Evolutionary conservation across 768 basidiomycete genomes (phyloP), one percentile per base, ranked within the genome.

Genomic region (Mycena haematopus): DNA sequence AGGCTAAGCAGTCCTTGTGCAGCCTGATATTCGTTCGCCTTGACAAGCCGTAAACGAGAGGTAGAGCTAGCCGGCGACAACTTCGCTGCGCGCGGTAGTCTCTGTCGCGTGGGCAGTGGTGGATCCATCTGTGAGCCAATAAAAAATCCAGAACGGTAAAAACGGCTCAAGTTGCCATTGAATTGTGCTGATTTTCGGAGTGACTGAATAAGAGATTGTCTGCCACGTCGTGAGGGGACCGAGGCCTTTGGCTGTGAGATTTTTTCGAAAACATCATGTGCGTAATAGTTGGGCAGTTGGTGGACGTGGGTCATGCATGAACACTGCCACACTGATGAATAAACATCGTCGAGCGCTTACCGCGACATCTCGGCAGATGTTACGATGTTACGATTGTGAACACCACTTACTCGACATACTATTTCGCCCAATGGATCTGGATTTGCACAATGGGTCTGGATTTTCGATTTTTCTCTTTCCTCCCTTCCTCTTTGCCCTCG

Each of bases 151-250:
- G 58, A 59, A 11, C 56, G 35, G 15, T 21, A 31, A 60, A 22
- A 42, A 15, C 36, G 17, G 14, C 31, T n/a, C 33, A 46, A 53
- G 31, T 45, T 15, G 52, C 21, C 52, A 33, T 53, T 55, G 33
- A 53, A 27, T 33, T 3, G 21, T 24, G 25, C 44, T 49, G 27
- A 27, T 9, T 49, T 35, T 42, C 25, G 17, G 27, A n/a, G n/a
- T n/a, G 52, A 46, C 14, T 22, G 50, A 21, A 40, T 9, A 17
- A 61, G 21, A 10, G 29, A 24, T 14, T 6, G 44, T 22, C n/a
- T 57, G 62, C 56, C 62, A 63, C 56, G 61, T 63, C 61, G 61
- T 47, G 55, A 10, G 38, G 17, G 55, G 29, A 6, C 1, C 35
- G 49, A 40, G 61, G n/a, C 40, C 36, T 36, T 44, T 24, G 38